Conservation (phyloP, 2,329 filamentous ascomycete species). For the Fusarium lyarnte region DNA sequence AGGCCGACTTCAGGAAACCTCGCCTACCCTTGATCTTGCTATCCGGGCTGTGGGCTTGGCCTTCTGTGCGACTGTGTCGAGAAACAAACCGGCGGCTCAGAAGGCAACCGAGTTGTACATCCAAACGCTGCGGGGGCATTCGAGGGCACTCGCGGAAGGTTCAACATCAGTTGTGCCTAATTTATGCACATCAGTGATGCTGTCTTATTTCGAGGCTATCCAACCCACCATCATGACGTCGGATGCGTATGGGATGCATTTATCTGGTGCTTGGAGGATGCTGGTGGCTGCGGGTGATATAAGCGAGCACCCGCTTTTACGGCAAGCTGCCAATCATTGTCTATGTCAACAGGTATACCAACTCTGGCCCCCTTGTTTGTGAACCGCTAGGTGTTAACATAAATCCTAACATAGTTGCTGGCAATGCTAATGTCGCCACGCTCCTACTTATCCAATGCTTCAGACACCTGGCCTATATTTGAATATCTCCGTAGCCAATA, state of each 20-base stretch:
- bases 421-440: background rate
- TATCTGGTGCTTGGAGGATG: background rate
- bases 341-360: background rate
- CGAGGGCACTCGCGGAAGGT: background rate
- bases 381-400: background rate
- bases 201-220: background rate
- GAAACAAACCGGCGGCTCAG: background rate
- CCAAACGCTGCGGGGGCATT: background rate
- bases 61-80: background rate
- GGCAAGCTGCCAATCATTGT: background rate
- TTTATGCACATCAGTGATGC: background rate
- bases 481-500: background rate
- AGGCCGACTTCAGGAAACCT: background rate
- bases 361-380: background rate
- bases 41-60: background rate
- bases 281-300: background rate
- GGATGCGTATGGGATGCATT: background rate
- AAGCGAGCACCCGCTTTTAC: background rate
- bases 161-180: background rate
- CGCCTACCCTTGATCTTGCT: background rate
- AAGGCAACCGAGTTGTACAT: background rate
- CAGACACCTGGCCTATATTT: background rate
- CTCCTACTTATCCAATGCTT: background rate
- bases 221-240: background rate
- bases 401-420: background rate